Percentiles rank a stretch among this genome's conserved stretches.
Evolutionary conservation across 805 yeast genomes (phyloP).

Genomic region (Hanseniaspora pseudoguilliermondii): DNA sequence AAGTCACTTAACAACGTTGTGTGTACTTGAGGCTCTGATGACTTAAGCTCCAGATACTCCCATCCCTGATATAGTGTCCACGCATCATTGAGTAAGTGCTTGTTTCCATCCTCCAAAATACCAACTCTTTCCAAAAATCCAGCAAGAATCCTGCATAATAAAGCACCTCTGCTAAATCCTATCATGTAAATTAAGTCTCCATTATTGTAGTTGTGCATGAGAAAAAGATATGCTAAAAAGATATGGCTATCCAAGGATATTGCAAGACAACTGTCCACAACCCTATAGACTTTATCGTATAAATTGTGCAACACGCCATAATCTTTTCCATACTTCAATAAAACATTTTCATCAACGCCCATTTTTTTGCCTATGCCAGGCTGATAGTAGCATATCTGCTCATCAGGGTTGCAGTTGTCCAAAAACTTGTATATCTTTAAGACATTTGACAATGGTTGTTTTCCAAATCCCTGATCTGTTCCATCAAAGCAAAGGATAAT

Average conservation of each 20-base stretch:
- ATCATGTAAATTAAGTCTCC: conserved; percentile 45
- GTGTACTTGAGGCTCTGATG: conserved; percentile 33
- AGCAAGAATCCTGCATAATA: conserved; percentile 48
- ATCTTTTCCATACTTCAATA: conserved; percentile 15
- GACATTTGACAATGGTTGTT: conserved; percentile 42
- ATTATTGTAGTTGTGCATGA: conserved; percentile 35
- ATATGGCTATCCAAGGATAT: conserved; percentile 45
- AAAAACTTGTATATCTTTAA: conserved; percentile 41
- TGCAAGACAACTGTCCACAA: conserved; percentile 39
- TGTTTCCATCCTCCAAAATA: conserved; percentile 41
- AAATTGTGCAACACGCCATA: conserved; percentile 16
- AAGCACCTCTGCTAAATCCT: conserved; percentile 57
- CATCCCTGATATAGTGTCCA: conserved; percentile 52
- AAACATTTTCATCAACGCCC: conserved; percentile 26
- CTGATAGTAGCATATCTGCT: conserved; percentile 50
- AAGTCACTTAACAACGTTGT: conserved; percentile 41
- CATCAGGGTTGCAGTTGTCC: conserved; percentile 30
- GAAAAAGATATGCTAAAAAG: conserved; percentile 41
- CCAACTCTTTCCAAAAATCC: conserved; percentile 61
- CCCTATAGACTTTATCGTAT: conserved; percentile 15
- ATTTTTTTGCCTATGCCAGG: conserved; percentile 53
- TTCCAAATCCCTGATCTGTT: conserved; percentile 46
- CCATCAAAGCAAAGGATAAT: conserved; percentile 52
- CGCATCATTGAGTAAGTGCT: conserved; percentile 44
- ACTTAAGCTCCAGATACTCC: conserved; percentile 45